A percentile compares a stretch with the other conserved stretches of the same genome.
These are phyloP conservation scores for Clitocybe nebularis DNA, from an alignment of 1,284 basidiomycete species.

Conservation along the genomic window DNA sequence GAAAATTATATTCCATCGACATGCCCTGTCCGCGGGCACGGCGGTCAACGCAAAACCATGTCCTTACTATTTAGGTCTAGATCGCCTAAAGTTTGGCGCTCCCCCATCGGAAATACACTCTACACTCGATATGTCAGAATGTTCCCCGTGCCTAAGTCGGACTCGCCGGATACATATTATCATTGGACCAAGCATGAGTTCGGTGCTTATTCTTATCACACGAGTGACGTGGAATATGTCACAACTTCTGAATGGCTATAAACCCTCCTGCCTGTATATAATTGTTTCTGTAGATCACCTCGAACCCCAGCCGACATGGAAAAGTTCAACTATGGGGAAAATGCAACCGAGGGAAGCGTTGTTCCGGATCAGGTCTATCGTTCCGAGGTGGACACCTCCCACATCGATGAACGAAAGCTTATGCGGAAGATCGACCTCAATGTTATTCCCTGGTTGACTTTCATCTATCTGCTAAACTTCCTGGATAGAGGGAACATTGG, in stretches of 20 bases:
- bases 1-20: too few species aligned
- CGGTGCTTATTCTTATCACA: slow-evolving; percentile 17
- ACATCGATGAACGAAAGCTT: slow-evolving; percentile 42
- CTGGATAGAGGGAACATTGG: slow-evolving; percentile 64
- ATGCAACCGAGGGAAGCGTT: slow-evolving; percentile 15
- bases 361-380: slow-evolving; percentile 26
- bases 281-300: slow-evolving; percentile 12
- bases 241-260: slow-evolving; percentile 15
- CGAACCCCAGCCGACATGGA: slow-evolving; percentile 15
- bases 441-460: slow-evolving; percentile 52
- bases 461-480: slow-evolving; percentile 62
- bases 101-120: neutral
- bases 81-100: neutral
- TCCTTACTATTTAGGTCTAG: too few species aligned
- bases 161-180: slow-evolving; percentile 5
- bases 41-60: too few species aligned
- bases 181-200: slow-evolving; percentile 11
- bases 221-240: slow-evolving; percentile 26
- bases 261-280: slow-evolving; percentile 14
- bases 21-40: too few species aligned
- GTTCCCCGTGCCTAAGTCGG: slow-evolving; percentile 13
- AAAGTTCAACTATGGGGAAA: slow-evolving; percentile 10
- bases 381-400: slow-evolving; percentile 34
- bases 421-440: slow-evolving; percentile 49
- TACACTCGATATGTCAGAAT: slow-evolving; percentile 11